These are phyloP conservation scores for Neurospora sp. DNA, from an alignment of 2,329 filamentous ascomycete genomes.

Conservation along the genomic window DNA sequence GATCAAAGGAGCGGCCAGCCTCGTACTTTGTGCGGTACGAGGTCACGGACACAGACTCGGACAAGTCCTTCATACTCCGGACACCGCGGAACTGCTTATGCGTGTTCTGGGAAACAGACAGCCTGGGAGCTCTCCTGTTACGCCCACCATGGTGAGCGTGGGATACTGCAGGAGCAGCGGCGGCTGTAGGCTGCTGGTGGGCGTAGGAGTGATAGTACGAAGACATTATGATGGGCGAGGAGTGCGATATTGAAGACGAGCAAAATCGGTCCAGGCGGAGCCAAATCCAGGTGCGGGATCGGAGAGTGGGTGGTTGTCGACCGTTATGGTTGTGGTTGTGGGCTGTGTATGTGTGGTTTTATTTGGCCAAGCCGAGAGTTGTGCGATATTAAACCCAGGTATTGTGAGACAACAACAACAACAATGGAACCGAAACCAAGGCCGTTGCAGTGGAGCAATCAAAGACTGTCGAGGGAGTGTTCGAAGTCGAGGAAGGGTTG, in stretches of 20 bases:
- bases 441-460: neutral
- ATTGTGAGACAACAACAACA: constrained; percentile 9
- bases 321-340: constrained; percentile 4
- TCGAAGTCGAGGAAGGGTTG: neutral
- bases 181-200: constrained; percentile 47
- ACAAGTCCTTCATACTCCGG: constrained; percentile 76
- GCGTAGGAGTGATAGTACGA: constrained; percentile 53
- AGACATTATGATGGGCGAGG: constrained; percentile 37
- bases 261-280: constrained; percentile 6
- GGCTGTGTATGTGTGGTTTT: constrained; percentile 5
- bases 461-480: neutral
- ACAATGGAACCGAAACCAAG: constrained; percentile 12
- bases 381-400: constrained; percentile 6
- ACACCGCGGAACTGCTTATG: constrained; percentile 82
- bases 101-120: constrained; percentile 69
- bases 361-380: constrained; percentile 3
- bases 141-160: constrained; percentile 78
- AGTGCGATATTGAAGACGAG: constrained; percentile 4
- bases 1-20: constrained; percentile 83
- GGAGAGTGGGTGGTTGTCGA: neutral
- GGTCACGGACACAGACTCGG: constrained; percentile 64
- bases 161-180: constrained; percentile 42
- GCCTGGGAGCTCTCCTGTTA: constrained; percentile 71
- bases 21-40: constrained; percentile 84
- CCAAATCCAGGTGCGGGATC: constrained; percentile 2